phyloP scores from a whole-genome alignment of 306 rosid genomes.

The Trifolium pratense region DNA sequence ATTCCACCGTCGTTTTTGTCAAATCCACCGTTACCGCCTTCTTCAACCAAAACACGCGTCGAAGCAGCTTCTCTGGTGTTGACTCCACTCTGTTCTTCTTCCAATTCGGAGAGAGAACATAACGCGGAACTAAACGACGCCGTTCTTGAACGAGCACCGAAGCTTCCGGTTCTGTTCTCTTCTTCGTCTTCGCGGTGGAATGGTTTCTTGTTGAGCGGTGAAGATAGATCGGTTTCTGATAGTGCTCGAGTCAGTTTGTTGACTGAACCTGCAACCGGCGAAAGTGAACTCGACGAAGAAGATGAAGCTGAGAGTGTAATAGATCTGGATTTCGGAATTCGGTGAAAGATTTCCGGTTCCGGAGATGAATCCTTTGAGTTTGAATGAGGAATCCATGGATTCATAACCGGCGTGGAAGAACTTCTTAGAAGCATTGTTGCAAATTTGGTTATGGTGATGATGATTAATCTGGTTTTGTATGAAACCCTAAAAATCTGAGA shows the following conservation, averaged over 20 bases:
- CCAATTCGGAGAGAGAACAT: conserved; percentile 51
- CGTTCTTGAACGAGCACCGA: conserved; percentile 44
- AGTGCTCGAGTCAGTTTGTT: conserved; percentile 50
- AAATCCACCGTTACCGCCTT: conserved; percentile 60
- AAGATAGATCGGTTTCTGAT: conserved; percentile 60
- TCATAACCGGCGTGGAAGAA: conserved; percentile 60
- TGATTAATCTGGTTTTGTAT: conserved; percentile 1
- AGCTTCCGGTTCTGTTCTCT: conserved; percentile 7
- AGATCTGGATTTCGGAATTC: conserved; percentile 49
- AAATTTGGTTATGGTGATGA: background rate
- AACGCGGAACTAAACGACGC: conserved; percentile 52
- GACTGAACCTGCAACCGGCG: conserved; percentile 38
- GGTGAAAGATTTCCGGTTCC: conserved; percentile 50
- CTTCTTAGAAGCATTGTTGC: conserved; percentile 59
- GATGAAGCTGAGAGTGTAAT: conserved; percentile 48
- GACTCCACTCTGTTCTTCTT: conserved; percentile 41
- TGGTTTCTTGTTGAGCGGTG: conserved; percentile 43
- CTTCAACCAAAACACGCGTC: conserved; percentile 51
- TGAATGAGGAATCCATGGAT: conserved; percentile 51
- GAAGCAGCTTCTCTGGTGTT: conserved; percentile 34
- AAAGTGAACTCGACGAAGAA: conserved; percentile 42
- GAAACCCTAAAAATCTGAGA: conserved; percentile 12
- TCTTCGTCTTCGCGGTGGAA: conserved; percentile 41
- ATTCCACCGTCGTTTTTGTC: conserved; percentile 59
- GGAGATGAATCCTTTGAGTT: conserved; percentile 45